Evolutionary conservation across 2,329 filamentous ascomycete species (phyloP).

Genomic region (Rachicladosporium sp.): DNA sequence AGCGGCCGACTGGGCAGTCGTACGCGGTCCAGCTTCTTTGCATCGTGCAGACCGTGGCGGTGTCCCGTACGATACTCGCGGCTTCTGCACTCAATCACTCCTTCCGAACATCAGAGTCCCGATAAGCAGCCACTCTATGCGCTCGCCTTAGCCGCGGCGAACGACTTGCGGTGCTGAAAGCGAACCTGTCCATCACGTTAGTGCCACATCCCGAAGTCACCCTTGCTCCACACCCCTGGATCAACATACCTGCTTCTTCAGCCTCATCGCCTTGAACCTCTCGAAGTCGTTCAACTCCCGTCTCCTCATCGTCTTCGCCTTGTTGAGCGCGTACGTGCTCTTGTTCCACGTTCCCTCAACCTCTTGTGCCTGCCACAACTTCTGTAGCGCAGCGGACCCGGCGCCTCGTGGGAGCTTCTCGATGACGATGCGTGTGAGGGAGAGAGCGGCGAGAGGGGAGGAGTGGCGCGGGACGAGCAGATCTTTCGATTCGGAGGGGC

Average conservation of each 20-base stretch:
- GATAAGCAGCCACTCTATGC: constrained; percentile 19
- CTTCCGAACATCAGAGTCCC: too few relatives aligned
- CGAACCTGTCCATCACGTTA: constrained; percentile 43
- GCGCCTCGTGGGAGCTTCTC: constrained; percentile 73
- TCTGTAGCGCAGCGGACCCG: constrained; percentile 71
- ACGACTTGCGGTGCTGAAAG: constrained; percentile 93
- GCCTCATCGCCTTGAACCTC: constrained; percentile 98
- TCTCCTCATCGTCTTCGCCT: constrained; percentile 72
- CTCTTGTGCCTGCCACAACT: constrained; percentile 79
- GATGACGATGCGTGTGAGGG: constrained; percentile 83
- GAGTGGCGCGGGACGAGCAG: constrained; percentile 78
- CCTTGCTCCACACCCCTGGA: neutral
- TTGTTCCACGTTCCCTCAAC: constrained; percentile 89
- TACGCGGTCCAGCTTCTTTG: neutral
- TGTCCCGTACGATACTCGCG: too few relatives aligned
- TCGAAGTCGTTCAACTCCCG: constrained; percentile 94
- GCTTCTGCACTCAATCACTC: too few relatives aligned
- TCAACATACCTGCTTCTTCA: constrained; percentile 86
- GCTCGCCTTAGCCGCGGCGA: constrained; percentile 81
- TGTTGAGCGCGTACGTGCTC: constrained; percentile 90
- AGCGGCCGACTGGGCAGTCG: neutral
- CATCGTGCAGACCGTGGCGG: too few relatives aligned
- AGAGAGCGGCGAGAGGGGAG: constrained; percentile 66
- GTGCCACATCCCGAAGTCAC: neutral
- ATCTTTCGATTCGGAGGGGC: constrained; percentile 70